These are phyloP conservation scores for Fusarium guadeloupense DNA, from an alignment of 2,329 filamentous ascomycete genomes.

Conservation along the genomic window DNA sequence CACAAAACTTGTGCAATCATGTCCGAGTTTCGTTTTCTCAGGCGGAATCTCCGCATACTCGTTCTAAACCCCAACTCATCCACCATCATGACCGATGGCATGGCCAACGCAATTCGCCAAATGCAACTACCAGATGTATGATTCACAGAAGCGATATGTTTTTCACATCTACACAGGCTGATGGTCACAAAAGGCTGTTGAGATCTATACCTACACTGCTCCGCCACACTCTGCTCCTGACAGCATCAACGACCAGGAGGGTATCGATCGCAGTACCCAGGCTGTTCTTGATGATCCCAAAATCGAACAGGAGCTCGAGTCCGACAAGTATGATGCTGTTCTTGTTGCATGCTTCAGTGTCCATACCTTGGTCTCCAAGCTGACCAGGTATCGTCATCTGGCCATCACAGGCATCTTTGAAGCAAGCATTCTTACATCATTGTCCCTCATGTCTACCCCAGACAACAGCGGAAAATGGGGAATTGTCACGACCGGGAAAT, in stretches of 20 bases:
- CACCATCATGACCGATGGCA: slow-evolving; percentile 72
- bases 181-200: slow-evolving; percentile 50
- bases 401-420: slow-evolving; percentile 80
- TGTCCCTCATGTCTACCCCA: slow-evolving; percentile 57
- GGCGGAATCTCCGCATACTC: slow-evolving; percentile 59
- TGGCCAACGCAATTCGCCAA: slow-evolving; percentile 61
- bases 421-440: slow-evolving; percentile 73
- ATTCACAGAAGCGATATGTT: not conserved
- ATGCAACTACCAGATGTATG: slow-evolving; percentile 47
- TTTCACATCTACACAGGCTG: slow-evolving; percentile 20
- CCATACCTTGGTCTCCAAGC: slow-evolving; percentile 75
- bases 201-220: slow-evolving; percentile 73
- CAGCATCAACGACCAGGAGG: slow-evolving; percentile 80
- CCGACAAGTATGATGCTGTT: slow-evolving; percentile 73
- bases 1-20: slow-evolving; percentile 13
- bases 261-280: slow-evolving; percentile 70
- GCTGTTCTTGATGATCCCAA: slow-evolving; percentile 68
- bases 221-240: slow-evolving; percentile 65
- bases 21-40: slow-evolving; percentile 31
- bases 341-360: slow-evolving; percentile 90
- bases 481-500: slow-evolving; percentile 86
- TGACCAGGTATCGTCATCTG: slow-evolving; percentile 53
- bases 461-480: slow-evolving; percentile 69
- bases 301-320: slow-evolving; percentile 45
- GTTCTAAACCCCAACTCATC: slow-evolving; percentile 86